Percentiles rank a stretch among this genome's conserved stretches.
Evolutionary conservation across 805 yeast species (phyloP).

Genomic region (Yarrowia sp.): DNA sequence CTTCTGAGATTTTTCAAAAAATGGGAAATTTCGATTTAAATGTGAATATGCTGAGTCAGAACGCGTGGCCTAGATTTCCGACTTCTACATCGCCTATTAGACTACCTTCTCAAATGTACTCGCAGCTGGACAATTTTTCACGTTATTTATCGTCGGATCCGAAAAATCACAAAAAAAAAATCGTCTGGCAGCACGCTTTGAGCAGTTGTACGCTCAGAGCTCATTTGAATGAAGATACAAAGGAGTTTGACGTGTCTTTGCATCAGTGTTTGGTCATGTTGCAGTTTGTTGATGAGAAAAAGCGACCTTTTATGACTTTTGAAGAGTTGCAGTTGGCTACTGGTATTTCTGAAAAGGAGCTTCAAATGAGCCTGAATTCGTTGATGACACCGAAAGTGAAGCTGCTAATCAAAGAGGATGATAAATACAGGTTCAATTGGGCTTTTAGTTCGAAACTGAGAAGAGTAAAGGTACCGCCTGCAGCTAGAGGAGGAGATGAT

Average conservation of each 20-base stretch:
- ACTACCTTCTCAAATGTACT: slow-evolving; percentile 35
- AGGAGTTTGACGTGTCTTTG: slow-evolving; percentile 35
- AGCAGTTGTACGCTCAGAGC: slow-evolving; percentile 38
- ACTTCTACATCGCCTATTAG: slow-evolving; percentile 29
- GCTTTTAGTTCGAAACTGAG: slow-evolving; percentile 32
- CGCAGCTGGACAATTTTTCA: slow-evolving; percentile 33
- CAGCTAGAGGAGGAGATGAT: slow-evolving; percentile 28
- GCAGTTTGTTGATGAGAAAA: slow-evolving; percentile 32
- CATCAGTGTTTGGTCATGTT: slow-evolving; percentile 37
- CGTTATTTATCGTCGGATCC: slow-evolving; percentile 28
- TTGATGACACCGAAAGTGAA: slow-evolving; percentile 13
- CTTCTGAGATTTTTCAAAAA: neutral
- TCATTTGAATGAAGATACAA: slow-evolving; percentile 35
- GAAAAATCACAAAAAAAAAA: slow-evolving; percentile 26
- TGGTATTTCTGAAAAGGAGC: neutral
- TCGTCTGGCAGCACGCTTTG: slow-evolving; percentile 37
- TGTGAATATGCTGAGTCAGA: slow-evolving; percentile 37
- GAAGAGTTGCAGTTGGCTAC: neutral
- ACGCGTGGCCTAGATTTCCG: slow-evolving; percentile 39
- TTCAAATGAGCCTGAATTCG: neutral
- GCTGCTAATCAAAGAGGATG: neutral
- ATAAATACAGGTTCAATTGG: slow-evolving; percentile 33
- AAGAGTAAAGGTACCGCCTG: slow-evolving; percentile 35
- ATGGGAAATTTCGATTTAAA: slow-evolving; percentile 23
- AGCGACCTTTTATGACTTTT: slow-evolving; percentile 29